Evolutionary conservation across 768 basidiomycete genomes (phyloP).

Genomic region (Termitomyces titanicus): DNA sequence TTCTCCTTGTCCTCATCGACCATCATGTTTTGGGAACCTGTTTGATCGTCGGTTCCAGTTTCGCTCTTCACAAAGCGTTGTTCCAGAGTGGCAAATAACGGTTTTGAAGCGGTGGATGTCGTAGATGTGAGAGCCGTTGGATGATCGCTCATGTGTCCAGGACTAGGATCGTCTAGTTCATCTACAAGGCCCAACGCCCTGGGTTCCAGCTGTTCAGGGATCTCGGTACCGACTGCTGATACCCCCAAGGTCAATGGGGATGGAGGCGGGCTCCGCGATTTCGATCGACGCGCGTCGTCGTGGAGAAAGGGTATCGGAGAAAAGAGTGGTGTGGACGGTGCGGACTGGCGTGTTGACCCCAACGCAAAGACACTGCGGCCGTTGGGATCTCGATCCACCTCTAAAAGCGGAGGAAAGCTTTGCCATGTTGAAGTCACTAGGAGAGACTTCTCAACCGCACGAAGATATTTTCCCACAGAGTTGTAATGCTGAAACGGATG

Average conservation of each 20-base stretch:
- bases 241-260: slow-evolving; percentile 59
- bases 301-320: slow-evolving; percentile 87
- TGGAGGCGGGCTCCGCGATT: slow-evolving; percentile 75
- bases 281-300: slow-evolving; percentile 75
- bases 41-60: slow-evolving; percentile 26
- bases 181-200: slow-evolving; percentile 76
- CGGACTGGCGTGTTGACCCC: slow-evolving; percentile 45
- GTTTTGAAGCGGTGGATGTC: slow-evolving; percentile 33
- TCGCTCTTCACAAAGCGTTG: slow-evolving; percentile 49
- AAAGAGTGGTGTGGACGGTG: slow-evolving; percentile 77
- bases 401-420: slow-evolving; percentile 56
- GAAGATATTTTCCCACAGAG: slow-evolving; percentile 80
- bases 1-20: slow-evolving; percentile 58
- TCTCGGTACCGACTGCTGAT: slow-evolving; percentile 26
- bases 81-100: background rate
- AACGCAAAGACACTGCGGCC: slow-evolving; percentile 40
- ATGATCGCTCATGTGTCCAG: slow-evolving; percentile 81
- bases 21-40: slow-evolving; percentile 36
- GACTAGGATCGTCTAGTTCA: slow-evolving; percentile 80
- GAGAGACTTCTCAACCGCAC: slow-evolving; percentile 78
- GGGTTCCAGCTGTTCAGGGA: slow-evolving; percentile 34
- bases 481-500: slow-evolving; percentile 70
- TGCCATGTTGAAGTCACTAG: slow-evolving; percentile 82
- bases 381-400: slow-evolving; percentile 32
- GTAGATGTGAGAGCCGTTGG: slow-evolving; percentile 67